Conservation (phyloP, 1,139 yeast species). For the Debaryomyces psychrophilus region DNA sequence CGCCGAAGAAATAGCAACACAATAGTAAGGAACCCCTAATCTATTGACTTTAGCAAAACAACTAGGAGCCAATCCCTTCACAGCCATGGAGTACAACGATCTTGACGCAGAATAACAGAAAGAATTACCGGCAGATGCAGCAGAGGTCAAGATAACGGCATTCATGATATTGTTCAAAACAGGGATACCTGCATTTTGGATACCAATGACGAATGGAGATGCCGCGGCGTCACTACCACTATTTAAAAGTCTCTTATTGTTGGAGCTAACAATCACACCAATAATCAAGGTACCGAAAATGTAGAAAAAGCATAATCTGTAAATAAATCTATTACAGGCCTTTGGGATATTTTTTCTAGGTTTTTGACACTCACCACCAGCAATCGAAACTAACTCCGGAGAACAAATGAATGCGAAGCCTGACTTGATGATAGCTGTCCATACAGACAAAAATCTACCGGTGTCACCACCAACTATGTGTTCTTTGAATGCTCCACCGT, state of each 20-base stretch:
- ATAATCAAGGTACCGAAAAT: slow-evolving; percentile 49
- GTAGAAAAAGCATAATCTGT: slow-evolving; percentile 52
- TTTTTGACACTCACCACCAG: slow-evolving; percentile 46
- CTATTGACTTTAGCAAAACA: slow-evolving; percentile 59
- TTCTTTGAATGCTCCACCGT: slow-evolving; percentile 56
- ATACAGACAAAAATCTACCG: slow-evolving; percentile 52
- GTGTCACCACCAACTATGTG: slow-evolving; percentile 55
- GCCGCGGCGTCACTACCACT: slow-evolving; percentile 47
- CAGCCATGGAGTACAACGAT: slow-evolving; percentile 64
- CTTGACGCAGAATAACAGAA: slow-evolving; percentile 73
- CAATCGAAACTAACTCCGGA: slow-evolving; percentile 44
- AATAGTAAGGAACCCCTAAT: slow-evolving; percentile 63
- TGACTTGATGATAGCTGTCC: slow-evolving; percentile 45
- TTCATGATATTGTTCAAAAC: slow-evolving; percentile 69
- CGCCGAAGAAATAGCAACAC: slow-evolving; percentile 38
- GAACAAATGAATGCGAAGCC: slow-evolving; percentile 47
- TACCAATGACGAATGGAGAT: slow-evolving; percentile 54
- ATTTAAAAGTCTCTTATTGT: slow-evolving; percentile 34
- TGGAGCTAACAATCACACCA: slow-evolving; percentile 47
- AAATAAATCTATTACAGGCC: slow-evolving; percentile 50
- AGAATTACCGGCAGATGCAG: slow-evolving; percentile 74
- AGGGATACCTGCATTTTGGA: slow-evolving; percentile 61
- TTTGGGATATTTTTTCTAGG: slow-evolving; percentile 52
- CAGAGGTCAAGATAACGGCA: slow-evolving; percentile 68
- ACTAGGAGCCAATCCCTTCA: slow-evolving; percentile 64